Evolutionary conservation across 352 stramenopile species (phyloP), one percentile per base, ranked within the genome.

Genomic region (Globisporangium lucens): DNA sequence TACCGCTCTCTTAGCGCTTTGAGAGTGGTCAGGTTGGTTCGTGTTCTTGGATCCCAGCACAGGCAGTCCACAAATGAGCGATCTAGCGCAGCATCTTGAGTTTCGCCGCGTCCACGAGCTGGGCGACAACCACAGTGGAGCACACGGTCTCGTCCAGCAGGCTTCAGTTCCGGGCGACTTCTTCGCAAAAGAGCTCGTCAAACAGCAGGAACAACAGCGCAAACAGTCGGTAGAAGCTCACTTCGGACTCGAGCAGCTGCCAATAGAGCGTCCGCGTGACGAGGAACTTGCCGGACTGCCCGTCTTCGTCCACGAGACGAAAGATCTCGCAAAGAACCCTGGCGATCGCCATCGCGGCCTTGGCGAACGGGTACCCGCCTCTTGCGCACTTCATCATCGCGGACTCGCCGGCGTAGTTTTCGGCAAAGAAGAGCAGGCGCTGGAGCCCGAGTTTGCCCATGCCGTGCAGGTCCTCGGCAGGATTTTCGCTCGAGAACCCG

Each of bases 371-470:
- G 38, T 92, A 90, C 1, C 83, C 81, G 10, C 77, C 75, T 3
- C 80, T 75, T 9, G 70, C 70, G 9, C 82, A 78, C 66, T 79
- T 83, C 79, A 92, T 89, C 79, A 92, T 89, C 46, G 68, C 72
- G 33, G 77, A 67, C 74, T 92, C 83, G 20, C 73, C 82, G 9
- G 74, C 73, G 43, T 85, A 85, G 27, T 70, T 82, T 59, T 90
- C 82, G 1, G 81, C 71, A 58, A 92, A 92, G 71, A 79, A 89
- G n/a, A 92, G 74, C 27, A 91, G 72, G 22, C 78, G 87, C 61
- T 76, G 76, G 27, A 91, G 75, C 7, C 83, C 81, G 3, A 91
- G 57, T 56, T 91, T 78, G 27, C 81, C 83, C 68, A 78, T 86
- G 0, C 70, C 74, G 35, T 79, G 79, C 53, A 92, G 61, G 61